Evolutionary conservation across 2,329 filamentous ascomycete genomes (phyloP), one percentile per base, ranked within the genome.

Genomic region (Botrytis hyacinthi): DNA sequence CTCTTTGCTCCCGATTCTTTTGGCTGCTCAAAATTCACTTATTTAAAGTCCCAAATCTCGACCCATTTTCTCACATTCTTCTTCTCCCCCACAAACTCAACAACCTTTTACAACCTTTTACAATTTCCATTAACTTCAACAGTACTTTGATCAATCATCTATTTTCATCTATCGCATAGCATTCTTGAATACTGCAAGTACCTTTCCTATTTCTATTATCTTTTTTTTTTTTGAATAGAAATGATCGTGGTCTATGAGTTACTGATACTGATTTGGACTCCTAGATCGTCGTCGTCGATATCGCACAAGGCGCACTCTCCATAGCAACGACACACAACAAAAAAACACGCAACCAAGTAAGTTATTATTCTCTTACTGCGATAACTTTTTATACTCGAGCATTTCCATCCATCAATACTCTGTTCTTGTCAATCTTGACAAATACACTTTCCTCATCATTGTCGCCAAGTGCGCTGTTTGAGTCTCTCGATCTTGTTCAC

Each of bases 401-500:
- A 29, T n/a, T n/a, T 2, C 20, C 4, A 20, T 9, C n/a, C 20
- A 9, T 46, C 54, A 10, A 61, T 48, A 22, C 40, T 10, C 16
- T 42, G 22, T 54, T 48, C 4, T 32, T 71, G 26, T 51, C 44
- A n/a, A 22, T 51, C 22, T 37, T 29, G 32, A 40, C 32, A 35
- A 60, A n/a, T 46, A 29, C 14, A 48, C 40, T 22, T 26, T 7
- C 29, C 2, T 40, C 29, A n/a, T 3, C n/a, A 12, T 44, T 65
- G 18, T 51, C 22, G 37, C 44, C 8, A 20, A 29, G 6, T 66
- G 20, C 35, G 16, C 20, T 4, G n/a, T 37, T 48, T n/a, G 59
- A 7, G 44, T 54, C 59, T 66, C 14, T 4, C 35, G 26, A 67
- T 73, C 54, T 65, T 66, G 62, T 60, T 74, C 65, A 74, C 42